phyloP scores from a whole-genome alignment of 2,329 filamentous ascomycete genomes.

The Cladosporium sp. region DNA sequence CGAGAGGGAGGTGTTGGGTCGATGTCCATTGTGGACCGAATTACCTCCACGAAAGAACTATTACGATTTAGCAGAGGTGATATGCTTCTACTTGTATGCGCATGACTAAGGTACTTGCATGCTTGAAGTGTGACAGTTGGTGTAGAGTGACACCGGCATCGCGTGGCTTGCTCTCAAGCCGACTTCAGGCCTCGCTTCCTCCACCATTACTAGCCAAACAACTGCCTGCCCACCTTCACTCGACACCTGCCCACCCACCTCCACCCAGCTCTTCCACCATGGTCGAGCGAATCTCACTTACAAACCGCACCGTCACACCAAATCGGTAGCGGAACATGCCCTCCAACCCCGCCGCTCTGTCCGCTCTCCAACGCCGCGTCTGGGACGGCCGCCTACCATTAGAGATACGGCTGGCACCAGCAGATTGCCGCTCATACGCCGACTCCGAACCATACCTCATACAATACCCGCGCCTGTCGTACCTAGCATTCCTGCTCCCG shows the following conservation, averaged over 20 bases:
- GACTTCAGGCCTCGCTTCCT: conserved; percentile 17
- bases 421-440: conserved; percentile 63
- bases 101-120: not conserved
- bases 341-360: conserved; percentile 6
- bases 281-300: conserved; percentile 1
- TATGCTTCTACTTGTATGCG: not conserved
- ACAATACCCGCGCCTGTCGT: conserved; percentile 66
- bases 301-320: conserved; percentile 3
- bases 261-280: conserved; percentile 7
- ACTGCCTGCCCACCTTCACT: conserved; percentile 9
- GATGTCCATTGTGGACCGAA: not conserved
- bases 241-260: not conserved
- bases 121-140: not conserved
- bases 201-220: conserved; percentile 1
- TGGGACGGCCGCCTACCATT: conserved; percentile 64
- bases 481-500: conserved; percentile 66
- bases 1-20: not conserved
- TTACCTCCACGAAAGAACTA: not conserved
- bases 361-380: conserved; percentile 48
- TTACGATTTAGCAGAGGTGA: too few relatives aligned
- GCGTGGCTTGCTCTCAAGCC: conserved; percentile 12
- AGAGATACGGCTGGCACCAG: conserved; percentile 60
- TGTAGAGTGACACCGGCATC: conserved; percentile 1
- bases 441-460: conserved; percentile 63
- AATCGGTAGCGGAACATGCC: conserved; percentile 15